These are phyloP conservation scores for Posidonia oceanica DNA, from an alignment of 116 monocot species.

Conservation along the genomic window DNA sequence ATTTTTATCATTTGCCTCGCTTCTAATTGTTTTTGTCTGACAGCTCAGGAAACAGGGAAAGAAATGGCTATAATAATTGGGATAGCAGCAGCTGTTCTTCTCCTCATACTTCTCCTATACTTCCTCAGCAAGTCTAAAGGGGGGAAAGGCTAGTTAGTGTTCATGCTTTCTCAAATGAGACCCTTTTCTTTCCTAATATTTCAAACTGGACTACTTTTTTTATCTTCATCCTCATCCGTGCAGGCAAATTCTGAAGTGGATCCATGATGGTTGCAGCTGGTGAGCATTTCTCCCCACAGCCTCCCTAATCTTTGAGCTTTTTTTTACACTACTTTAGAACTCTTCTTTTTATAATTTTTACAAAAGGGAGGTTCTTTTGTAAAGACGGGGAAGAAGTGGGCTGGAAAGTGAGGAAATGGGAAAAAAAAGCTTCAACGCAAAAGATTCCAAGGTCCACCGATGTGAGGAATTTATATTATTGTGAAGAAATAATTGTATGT, in stretches of 20 bases:
- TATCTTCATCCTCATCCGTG: not conserved
- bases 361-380: not conserved
- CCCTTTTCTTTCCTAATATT: not conserved
- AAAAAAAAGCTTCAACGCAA: not conserved
- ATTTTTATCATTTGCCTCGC: too few relatives aligned
- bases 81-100: conserved; percentile 48
- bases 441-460: conserved; percentile 4
- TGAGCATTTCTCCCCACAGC: not conserved
- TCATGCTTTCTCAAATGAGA: not conserved
- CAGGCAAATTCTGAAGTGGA: conserved; percentile 1
- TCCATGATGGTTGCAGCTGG: not conserved
- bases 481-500: not conserved
- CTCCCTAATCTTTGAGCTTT: not conserved
- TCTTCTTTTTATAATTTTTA: not conserved
- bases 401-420: not conserved
- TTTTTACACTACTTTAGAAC: not conserved
- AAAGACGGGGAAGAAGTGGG: not conserved
- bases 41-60: conserved; percentile 42
- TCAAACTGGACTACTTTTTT: not conserved
- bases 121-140: conserved; percentile 26
- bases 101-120: conserved; percentile 57
- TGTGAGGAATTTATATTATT: not conserved
- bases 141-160: not conserved
- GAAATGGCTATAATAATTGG: conserved; percentile 62
- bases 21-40: not conserved